Percentiles rank a stretch among this genome's conserved stretches.
Conservation (phyloP, 345 rosid genomes). For the Pelargonium nanum region DNA sequence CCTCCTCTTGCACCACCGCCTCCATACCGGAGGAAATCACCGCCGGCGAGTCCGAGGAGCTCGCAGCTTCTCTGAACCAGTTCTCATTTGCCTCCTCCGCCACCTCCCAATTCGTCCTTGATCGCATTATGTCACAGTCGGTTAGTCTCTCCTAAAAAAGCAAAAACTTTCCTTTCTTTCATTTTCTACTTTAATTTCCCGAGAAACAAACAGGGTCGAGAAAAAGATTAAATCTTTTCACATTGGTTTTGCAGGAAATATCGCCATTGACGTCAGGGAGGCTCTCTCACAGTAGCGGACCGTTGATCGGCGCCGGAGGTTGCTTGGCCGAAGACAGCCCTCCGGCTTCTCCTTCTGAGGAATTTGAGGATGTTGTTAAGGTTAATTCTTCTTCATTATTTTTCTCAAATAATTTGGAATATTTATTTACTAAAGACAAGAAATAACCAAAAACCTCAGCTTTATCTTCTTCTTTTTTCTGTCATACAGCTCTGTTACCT, state of each 20-base stretch:
- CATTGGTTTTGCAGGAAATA: slow-evolving; percentile 56
- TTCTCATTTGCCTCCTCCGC: slow-evolving; percentile 64
- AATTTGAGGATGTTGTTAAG: slow-evolving; percentile 85
- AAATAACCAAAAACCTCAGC: too few species aligned
- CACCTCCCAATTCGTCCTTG: slow-evolving; percentile 85
- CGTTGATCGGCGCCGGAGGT: slow-evolving; percentile 37
- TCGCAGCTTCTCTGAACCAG: slow-evolving; percentile 24
- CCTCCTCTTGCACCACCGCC: slow-evolving; percentile 35
- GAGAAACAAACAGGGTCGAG: neutral
- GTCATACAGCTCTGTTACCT: too few species aligned
- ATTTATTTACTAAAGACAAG: too few species aligned
- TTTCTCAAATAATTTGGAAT: neutral
- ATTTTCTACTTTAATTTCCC: neutral
- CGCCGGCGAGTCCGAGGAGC: slow-evolving; percentile 18
- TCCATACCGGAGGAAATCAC: slow-evolving; percentile 49
- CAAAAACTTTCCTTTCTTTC: neutral
- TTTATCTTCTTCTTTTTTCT: neutral
- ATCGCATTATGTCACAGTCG: slow-evolving; percentile 92
- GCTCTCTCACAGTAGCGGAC: slow-evolving; percentile 93
- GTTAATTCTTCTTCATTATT: slow-evolving; percentile 18
- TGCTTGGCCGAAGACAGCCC: slow-evolving; percentile 66
- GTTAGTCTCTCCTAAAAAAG: slow-evolving; percentile 21
- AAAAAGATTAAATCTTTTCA: too few species aligned
- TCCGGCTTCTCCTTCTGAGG: slow-evolving; percentile 78
- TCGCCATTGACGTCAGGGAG: slow-evolving; percentile 91